These are phyloP conservation scores for Picochlorum sp. DNA, from an alignment of 139 green algal genomes.

Conservation along the genomic window DNA sequence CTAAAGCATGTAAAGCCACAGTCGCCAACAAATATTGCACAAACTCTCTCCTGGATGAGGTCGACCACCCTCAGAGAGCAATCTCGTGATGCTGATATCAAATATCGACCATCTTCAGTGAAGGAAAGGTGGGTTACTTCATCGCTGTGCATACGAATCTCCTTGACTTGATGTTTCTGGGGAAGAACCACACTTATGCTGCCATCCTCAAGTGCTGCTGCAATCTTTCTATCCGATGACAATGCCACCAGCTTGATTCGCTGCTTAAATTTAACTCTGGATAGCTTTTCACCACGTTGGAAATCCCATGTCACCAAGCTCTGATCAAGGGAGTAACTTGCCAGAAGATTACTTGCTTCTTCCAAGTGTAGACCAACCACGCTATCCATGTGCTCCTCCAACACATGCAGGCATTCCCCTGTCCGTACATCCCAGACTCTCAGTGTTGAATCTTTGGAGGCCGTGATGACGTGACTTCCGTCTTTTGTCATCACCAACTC, in stretches of 20 bases:
- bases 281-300: conserved; percentile 8
- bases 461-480: conserved; percentile 41
- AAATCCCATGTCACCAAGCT: conserved; percentile 35
- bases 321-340: conserved; percentile 37
- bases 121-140: conserved; percentile 29
- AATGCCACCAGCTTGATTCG: background rate
- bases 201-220: conserved; percentile 23
- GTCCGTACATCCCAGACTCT: conserved; percentile 52
- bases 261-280: background rate
- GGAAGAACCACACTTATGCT: conserved; percentile 16
- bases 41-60: conserved; percentile 8
- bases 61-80: conserved; percentile 43
- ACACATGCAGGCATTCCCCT: conserved; percentile 26
- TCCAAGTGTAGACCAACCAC: conserved; percentile 21
- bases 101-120: conserved; percentile 26
- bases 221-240: conserved; percentile 11
- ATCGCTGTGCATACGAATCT: background rate
- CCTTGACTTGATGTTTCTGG: too few relatives aligned
- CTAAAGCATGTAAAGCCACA: conserved; percentile 36
- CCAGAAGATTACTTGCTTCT: conserved; percentile 20
- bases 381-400: conserved; percentile 25
- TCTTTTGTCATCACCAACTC: conserved; percentile 29
- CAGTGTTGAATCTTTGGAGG: conserved; percentile 55
- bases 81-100: conserved; percentile 36
- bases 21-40: conserved; percentile 53